A percentile compares a stretch with the other conserved stretches of the same genome.
Evolutionary conservation across 139 green algal species (phyloP).

Genomic region (Mesostigma viride): DNA sequence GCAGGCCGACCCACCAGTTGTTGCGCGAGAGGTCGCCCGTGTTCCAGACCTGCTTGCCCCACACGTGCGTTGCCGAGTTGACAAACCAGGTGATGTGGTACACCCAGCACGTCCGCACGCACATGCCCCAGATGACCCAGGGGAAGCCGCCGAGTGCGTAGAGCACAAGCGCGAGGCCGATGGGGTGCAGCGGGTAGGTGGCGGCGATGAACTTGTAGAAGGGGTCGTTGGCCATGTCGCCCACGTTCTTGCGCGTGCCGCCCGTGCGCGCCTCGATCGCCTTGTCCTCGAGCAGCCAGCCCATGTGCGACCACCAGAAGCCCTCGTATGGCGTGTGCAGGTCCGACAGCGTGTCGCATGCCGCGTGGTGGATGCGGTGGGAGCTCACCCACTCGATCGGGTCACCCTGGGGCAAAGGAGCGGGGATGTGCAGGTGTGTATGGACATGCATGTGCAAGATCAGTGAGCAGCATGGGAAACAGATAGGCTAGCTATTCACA

Average conservation of each 20-base stretch:
- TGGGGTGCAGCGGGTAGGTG: constrained; percentile 79
- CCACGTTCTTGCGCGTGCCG: constrained; percentile 59
- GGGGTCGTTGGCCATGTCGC: constrained; percentile 71
- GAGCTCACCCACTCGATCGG: constrained; percentile 82
- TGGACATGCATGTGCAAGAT: no score
- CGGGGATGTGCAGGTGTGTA: no score
- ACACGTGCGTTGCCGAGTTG: constrained; percentile 89
- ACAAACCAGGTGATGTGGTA: constrained; percentile 99
- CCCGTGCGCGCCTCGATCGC: no score
- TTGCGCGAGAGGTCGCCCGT: constrained; percentile 81
- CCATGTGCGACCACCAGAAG: constrained; percentile 94
- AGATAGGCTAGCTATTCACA: no score
- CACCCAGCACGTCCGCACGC: constrained; percentile 83
- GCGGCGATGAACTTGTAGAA: constrained; percentile 83
- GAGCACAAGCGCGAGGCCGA: constrained; percentile 58
- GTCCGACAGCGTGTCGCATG: constrained; percentile 93
- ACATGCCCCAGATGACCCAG: constrained; percentile 86
- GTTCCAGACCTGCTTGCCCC: constrained; percentile 81
- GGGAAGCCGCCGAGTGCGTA: constrained; percentile 75
- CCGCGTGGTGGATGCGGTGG: constrained; percentile 89
- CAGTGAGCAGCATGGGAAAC: no score
- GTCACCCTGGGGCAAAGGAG: no score
- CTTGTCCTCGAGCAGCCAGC: constrained; percentile 92
- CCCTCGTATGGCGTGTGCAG: constrained; percentile 95
- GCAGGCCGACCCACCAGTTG: constrained; percentile 76